Percentiles rank a stretch among this genome's conserved stretches.
These are phyloP conservation scores for Starmerella powellii DNA, from an alignment of 805 yeast species.

Conservation along the genomic window DNA sequence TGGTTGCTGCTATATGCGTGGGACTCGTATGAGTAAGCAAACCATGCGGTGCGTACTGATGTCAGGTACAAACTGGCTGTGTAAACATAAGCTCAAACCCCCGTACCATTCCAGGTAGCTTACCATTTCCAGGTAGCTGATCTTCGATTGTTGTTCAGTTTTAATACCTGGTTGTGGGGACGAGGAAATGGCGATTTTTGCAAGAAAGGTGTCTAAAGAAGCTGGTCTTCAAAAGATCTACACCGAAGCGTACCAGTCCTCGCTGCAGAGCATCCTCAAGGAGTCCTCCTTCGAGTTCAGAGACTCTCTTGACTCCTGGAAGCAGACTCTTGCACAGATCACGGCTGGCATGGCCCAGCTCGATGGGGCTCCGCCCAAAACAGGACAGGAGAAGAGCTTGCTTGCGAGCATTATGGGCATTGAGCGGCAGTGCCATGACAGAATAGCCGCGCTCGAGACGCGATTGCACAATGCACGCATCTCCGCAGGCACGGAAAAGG, in stretches of 20 bases:
- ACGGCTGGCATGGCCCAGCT: slow-evolving; percentile 27
- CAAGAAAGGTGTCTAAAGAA: slow-evolving; percentile 20
- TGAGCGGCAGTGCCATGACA: slow-evolving; percentile 32
- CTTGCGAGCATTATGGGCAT: slow-evolving; percentile 31
- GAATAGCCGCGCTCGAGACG: slow-evolving; percentile 23
- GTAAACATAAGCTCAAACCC: neutral
- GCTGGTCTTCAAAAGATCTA: slow-evolving; percentile 29
- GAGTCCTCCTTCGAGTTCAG: slow-evolving; percentile 30
- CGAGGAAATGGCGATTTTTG: slow-evolving; percentile 18
- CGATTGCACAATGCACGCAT: slow-evolving; percentile 10
- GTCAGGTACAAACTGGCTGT: slow-evolving; percentile 1
- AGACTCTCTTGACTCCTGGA: slow-evolving; percentile 31
- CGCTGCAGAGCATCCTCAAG: slow-evolving; percentile 32
- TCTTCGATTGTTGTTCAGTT: neutral
- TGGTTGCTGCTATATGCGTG: too few species aligned
- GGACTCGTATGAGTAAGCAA: neutral
- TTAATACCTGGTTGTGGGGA: neutral
- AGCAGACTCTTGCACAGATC: slow-evolving; percentile 28
- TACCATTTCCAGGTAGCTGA: neutral
- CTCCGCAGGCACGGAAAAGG: slow-evolving; percentile 4
- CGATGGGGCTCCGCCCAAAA: slow-evolving; percentile 26
- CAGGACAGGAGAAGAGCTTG: slow-evolving; percentile 28
- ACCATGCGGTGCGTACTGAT: neutral
- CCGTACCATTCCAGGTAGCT: too few species aligned
- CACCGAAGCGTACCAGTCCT: slow-evolving; percentile 33